Evolutionary conservation across 148 eudicot genomes (phyloP).

Genomic region (Bassia scoparia): DNA sequence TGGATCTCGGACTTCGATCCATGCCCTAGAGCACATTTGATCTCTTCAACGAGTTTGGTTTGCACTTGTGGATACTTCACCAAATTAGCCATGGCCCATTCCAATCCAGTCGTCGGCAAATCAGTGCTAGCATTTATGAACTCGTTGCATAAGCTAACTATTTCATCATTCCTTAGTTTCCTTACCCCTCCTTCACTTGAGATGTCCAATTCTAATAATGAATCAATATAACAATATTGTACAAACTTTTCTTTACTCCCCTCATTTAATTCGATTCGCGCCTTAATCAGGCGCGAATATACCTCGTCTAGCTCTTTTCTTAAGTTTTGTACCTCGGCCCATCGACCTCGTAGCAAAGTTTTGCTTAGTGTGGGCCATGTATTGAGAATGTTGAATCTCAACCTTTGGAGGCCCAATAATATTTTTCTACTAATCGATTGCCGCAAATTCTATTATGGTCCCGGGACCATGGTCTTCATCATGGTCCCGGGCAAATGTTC

Average conservation of each 20-base stretch:
- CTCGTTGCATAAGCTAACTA: conserved; percentile 21
- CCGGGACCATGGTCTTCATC: too few relatives aligned
- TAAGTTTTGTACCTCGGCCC: conserved; percentile 19
- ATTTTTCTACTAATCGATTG: conserved; percentile 5
- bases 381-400: conserved; percentile 17
- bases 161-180: conserved; percentile 6
- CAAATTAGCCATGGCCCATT: conserved; percentile 20
- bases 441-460: too few relatives aligned
- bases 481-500: too few relatives aligned
- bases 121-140: conserved; percentile 24
- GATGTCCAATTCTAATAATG: conserved; percentile 11
- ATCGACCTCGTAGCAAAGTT: neutral
- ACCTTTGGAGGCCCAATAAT: conserved; percentile 12
- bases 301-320: conserved; percentile 10
- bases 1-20: neutral
- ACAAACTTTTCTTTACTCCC: neutral
- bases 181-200: conserved; percentile 14
- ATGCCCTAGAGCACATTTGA: neutral
- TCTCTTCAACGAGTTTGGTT: conserved; percentile 11
- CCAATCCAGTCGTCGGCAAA: conserved; percentile 16
- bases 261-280: neutral
- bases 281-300: conserved; percentile 1
- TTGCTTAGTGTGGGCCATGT: conserved; percentile 21
- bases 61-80: conserved; percentile 13
- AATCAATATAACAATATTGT: conserved; percentile 23